Base-by-base conservation (phyloP, 495 filamentous ascomycete species). In the Trichoderma virens region DNA sequence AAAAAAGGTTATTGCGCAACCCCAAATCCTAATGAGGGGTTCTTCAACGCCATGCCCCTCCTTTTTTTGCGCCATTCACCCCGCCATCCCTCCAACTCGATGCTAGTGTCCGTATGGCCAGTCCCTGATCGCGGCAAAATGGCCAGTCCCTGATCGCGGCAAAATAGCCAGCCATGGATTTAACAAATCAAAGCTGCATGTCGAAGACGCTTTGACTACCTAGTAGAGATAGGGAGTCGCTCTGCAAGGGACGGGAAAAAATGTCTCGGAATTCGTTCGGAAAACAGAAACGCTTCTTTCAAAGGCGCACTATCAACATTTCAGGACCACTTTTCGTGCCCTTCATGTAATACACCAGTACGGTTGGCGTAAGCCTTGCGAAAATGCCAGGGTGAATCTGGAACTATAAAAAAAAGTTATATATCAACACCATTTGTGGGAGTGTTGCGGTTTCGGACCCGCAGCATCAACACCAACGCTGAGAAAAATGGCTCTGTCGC, bases 401-500 rank as follows among this genome's bases (percentile, higher is more conserved):
- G 14, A 5, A 6, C 18, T 2, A 28, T 30, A 5, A 20, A 2
- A 2, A 20, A 23, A 2, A 14, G 4, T 25, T 47, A 4, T 20
- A 7, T 23, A 2, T 5, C 25, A 14, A 2, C 9, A 28, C 18
- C 5, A 56, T 30, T 25, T 56, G 25, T 8, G 6, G n/a, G 8
- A 23, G 8, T 56, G 51, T n/a, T 30, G 25, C 23, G 16, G 47
- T 16, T 51, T 16, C 8, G 13, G 11, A 6, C 20, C 8, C 4
- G 7, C 5, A 28, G 25, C 6, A 9, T 56, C 23, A 27, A 14
- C 25, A 56, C 11, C 23, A 30, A 18, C 23, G 51, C 51, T 3
- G 13, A 20, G 28, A 18, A 27, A 34, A 39, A 65, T 65, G 63
- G 63, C 56, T 28, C 41, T 35, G 27, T 31, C 61, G 9, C 61